Conservation (phyloP, 306 rosid species). For the Acacia melanoxylon region DNA sequence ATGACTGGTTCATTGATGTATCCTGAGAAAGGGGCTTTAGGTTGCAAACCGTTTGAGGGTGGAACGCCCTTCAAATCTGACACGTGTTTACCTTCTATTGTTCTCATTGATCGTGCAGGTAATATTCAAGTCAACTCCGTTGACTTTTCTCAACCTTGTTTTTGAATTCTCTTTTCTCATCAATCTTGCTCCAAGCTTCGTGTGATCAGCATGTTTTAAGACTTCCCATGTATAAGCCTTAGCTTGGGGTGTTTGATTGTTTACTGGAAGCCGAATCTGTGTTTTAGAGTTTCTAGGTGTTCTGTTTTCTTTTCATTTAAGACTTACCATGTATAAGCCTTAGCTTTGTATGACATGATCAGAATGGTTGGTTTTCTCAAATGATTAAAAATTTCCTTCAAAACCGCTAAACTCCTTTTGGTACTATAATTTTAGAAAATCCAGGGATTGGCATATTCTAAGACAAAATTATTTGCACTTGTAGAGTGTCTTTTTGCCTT, state of each 20-base stretch:
- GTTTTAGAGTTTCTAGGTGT: not conserved
- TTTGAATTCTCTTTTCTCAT: not conserved
- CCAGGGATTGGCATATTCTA: conserved; percentile 13
- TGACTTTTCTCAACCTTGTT: conserved; percentile 16
- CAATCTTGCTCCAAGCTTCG: not conserved
- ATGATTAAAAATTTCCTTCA: not conserved
- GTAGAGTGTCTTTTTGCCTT: conserved; percentile 85
- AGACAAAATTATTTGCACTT: conserved; percentile 20
- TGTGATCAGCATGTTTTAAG: not conserved
- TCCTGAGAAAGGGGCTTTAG: conserved; percentile 54
- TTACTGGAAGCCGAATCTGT: not conserved
- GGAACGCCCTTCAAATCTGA: conserved; percentile 64
- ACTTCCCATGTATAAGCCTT: not conserved
- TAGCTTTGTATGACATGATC: not conserved
- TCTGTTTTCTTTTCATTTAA: not conserved
- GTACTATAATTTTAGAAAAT: conserved; percentile 2
- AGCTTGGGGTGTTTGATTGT: not conserved
- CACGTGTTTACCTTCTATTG: conserved; percentile 47
- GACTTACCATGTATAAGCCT: not conserved
- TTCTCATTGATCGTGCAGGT: conserved; percentile 96
- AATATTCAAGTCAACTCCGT: conserved; percentile 23
- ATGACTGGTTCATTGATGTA: conserved; percentile 69
- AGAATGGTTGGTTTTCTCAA: not conserved
- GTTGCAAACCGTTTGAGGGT: conserved; percentile 65
- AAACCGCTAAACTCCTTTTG: not conserved